A percentile compares a stretch with the other conserved stretches of the same genome.
phyloP scores from a whole-genome alignment of 2,329 filamentous ascomycete species.

The Phaeosphaeriaceae sp. region DNA sequence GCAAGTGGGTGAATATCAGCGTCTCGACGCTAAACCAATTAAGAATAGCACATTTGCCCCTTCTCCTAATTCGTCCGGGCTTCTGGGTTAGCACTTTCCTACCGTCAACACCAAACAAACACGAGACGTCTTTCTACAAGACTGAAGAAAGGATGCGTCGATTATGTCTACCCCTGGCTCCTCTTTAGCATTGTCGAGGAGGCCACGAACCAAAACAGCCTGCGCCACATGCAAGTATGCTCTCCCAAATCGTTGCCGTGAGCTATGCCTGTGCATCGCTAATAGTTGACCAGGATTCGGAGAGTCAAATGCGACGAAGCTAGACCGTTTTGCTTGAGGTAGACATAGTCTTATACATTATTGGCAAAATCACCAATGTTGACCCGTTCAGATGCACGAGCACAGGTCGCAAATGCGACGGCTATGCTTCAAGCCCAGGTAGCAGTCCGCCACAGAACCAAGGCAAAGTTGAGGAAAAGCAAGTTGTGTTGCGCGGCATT shows the following conservation, averaged over 20 bases:
- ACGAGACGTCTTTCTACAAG: no score
- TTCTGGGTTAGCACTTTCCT: neutral
- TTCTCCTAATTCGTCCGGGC: neutral
- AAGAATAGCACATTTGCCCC: neutral
- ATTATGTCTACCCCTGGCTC: neutral
- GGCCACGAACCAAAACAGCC: conserved; percentile 22
- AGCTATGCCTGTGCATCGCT: neutral
- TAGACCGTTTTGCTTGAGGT: conserved; percentile 24
- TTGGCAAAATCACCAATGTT: neutral
- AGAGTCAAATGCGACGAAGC: conserved; percentile 32
- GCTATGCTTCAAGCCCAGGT: conserved; percentile 21
- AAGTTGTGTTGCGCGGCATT: conserved; percentile 19
- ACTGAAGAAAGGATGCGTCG: neutral
- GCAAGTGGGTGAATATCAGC: no score
- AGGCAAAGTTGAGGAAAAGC: conserved; percentile 33
- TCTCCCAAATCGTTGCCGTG: neutral
- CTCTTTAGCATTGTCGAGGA: neutral
- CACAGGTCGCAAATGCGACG: conserved; percentile 42
- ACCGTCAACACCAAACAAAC: neutral
- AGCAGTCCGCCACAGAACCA: neutral
- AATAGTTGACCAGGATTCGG: conserved; percentile 17
- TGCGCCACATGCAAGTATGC: conserved; percentile 37
- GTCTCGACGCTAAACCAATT: neutral
- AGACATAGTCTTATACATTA: conserved; percentile 6
- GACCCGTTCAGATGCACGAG: conserved; percentile 32